Base-by-base conservation (phyloP, 768 basidiomycete species). In the Gelatoporia subvermispora region DNA sequence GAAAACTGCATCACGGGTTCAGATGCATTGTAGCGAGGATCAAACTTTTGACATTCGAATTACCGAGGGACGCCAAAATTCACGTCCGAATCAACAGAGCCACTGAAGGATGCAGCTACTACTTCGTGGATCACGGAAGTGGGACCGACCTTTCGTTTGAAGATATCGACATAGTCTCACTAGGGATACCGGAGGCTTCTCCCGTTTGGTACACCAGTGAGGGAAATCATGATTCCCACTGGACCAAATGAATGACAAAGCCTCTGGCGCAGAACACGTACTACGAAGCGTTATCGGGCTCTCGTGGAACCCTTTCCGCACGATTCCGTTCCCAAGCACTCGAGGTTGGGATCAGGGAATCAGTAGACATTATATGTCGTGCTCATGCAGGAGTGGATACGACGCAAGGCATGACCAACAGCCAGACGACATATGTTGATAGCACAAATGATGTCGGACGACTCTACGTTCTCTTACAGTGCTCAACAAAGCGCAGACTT, bases 281-380 rank as follows among this genome's bases (percentile, higher is more conserved):
- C 40, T 61, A 10, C 53, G 34, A 54, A 59, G 43, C 62, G 62
- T 44, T 65, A 63, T 31, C 63, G 64, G 62, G 56, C 31, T 2
- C 64, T 63, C 45, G 37, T 58, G 18, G 59, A 61, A 42, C 63
- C 49, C 25, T 65, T 63, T 45, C 64, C 64, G 3, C 51, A 60
- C 48, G 56, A 52, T 21, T n/a, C 48, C 1, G 38, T 59, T 10
- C 48, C 47, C n/a, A 17, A 10, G 8, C 10, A 38, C 2, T 38
- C 51, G 18, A 45, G 45, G 3, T 9, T 46, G n/a, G n/a, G n/a
- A n/a, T n/a, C n/a, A n/a, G n/a, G 7, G 54, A 58, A 34, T 51
- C 56, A 3, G 41, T 55, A 24, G 45, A 43, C 15, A 50, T 60
- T 2, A 43, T 65, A 16, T 50, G 52, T 23, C 59, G 62, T 41